A percentile compares a stretch with the other conserved stretches of the same genome.
These are phyloP conservation scores for Neocatenulostroma microsporum DNA, from an alignment of 2,329 filamentous ascomycete species.

Conservation along the genomic window DNA sequence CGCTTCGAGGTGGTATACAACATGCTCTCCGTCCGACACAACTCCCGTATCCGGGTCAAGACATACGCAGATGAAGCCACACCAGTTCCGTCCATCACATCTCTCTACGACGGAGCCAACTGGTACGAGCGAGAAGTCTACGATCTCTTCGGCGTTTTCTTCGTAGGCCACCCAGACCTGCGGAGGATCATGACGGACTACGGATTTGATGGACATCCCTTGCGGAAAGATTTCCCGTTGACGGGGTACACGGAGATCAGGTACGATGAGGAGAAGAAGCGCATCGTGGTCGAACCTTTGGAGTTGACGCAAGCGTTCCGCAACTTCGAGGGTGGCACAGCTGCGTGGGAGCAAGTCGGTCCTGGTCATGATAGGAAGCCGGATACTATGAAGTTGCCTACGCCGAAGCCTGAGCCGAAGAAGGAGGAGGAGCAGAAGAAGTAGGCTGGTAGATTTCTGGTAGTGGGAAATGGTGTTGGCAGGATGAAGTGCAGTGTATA, in stretches of 20 bases:
- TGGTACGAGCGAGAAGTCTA: slow-evolving; percentile 99
- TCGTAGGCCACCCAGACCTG: slow-evolving; percentile 87
- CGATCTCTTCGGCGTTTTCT: slow-evolving; percentile 96
- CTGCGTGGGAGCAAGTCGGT: slow-evolving; percentile 60
- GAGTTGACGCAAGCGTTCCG: slow-evolving; percentile 98
- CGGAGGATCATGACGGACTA: slow-evolving; percentile 99
- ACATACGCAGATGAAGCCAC: slow-evolving; percentile 96
- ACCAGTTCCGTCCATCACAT: slow-evolving; percentile 79
- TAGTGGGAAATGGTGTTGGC: background rate
- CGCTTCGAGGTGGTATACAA: slow-evolving; percentile 99
- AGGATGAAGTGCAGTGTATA: slow-evolving; percentile 5
- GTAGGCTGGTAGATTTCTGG: slow-evolving; percentile 12
- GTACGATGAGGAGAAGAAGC: slow-evolving; percentile 99
- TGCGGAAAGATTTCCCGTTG: slow-evolving; percentile 96
- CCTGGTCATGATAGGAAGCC: slow-evolving; percentile 70
- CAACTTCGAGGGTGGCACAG: slow-evolving; percentile 75
- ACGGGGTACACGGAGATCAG: slow-evolving; percentile 97
- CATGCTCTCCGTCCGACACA: slow-evolving; percentile 88
- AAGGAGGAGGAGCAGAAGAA: slow-evolving; percentile 91
- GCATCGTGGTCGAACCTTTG: slow-evolving; percentile 93
- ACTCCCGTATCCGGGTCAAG: slow-evolving; percentile 94
- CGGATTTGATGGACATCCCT: slow-evolving; percentile 93
- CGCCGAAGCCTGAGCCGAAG: slow-evolving; percentile 88
- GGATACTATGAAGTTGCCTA: slow-evolving; percentile 85
- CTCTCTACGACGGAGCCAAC: slow-evolving; percentile 88